These are phyloP conservation scores for Hymenotorrendiella dingleyae DNA, from an alignment of 2,329 filamentous ascomycete genomes.

Conservation along the genomic window DNA sequence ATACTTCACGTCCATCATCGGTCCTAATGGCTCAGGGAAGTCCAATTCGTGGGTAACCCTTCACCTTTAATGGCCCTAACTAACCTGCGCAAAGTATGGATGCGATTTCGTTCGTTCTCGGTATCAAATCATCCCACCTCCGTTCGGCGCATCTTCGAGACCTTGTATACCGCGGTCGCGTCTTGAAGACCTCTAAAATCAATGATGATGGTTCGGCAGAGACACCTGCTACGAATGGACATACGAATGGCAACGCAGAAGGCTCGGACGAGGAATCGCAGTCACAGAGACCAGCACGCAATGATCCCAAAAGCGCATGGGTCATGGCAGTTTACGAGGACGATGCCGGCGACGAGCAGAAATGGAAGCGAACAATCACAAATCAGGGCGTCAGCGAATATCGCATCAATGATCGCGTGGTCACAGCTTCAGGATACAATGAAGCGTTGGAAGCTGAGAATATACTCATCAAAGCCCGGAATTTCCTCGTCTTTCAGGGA, in stretches of 20 bases:
- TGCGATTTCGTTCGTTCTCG: slow-evolving; percentile 96
- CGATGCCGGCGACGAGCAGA: slow-evolving; percentile 88
- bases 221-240: slow-evolving; percentile 49
- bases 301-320: slow-evolving; percentile 92
- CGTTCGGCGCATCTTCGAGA: slow-evolving; percentile 91
- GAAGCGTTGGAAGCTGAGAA: slow-evolving; percentile 87
- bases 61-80: slow-evolving; percentile 15
- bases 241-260: slow-evolving; percentile 54
- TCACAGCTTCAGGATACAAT: slow-evolving; percentile 90
- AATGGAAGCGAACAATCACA: slow-evolving; percentile 94
- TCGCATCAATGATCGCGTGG: slow-evolving; percentile 87
- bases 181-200: slow-evolving; percentile 86
- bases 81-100: slow-evolving; percentile 68
- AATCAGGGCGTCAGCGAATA: slow-evolving; percentile 87
- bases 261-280: slow-evolving; percentile 52
- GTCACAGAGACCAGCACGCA: slow-evolving; percentile 59
- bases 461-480: slow-evolving; percentile 94
- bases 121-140: slow-evolving; percentile 97
- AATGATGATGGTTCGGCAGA: slow-evolving; percentile 74
- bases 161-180: slow-evolving; percentile 90
- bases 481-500: slow-evolving; percentile 97
- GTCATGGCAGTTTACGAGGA: slow-evolving; percentile 99
- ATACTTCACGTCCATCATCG: slow-evolving; percentile 98
- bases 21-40: slow-evolving; percentile 98
- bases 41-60: slow-evolving; percentile 80